Percentiles rank a stretch among this genome's conserved stretches.
Evolutionary conservation across 1,139 yeast species (phyloP).

Genomic region (Yamadazyma oceani): DNA sequence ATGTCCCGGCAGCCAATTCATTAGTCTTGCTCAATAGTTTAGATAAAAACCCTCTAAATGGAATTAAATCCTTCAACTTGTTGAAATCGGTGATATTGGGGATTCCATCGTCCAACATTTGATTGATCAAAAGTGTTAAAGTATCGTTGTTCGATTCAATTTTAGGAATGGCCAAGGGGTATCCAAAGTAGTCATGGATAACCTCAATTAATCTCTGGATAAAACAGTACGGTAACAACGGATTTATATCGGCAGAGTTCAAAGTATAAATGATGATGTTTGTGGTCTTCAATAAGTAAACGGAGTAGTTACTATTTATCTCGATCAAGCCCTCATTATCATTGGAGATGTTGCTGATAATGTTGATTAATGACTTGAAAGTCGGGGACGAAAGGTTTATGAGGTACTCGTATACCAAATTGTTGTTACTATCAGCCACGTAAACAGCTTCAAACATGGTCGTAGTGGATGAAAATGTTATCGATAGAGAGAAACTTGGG

Average conservation of each 20-base stretch:
- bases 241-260: constrained; percentile 26
- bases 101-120: constrained; percentile 74
- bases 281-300: constrained; percentile 24
- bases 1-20: constrained; percentile 24
- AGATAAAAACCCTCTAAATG: constrained; percentile 48
- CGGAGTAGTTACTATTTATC: constrained; percentile 29
- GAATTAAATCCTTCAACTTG: constrained; percentile 67
- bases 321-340: constrained; percentile 19
- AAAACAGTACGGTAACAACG: constrained; percentile 58
- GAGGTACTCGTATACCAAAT: constrained; percentile 59
- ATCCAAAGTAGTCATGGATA: constrained; percentile 58
- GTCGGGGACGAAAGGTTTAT: constrained; percentile 51
- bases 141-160: constrained; percentile 68
- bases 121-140: constrained; percentile 47
- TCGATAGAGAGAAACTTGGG: no score
- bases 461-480: background rate
- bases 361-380: constrained; percentile 40
- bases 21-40: constrained; percentile 37
- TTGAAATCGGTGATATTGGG: constrained; percentile 77
- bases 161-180: constrained; percentile 55
- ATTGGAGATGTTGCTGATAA: constrained; percentile 20
- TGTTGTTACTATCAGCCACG: constrained; percentile 56
- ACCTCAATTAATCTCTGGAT: constrained; percentile 50
- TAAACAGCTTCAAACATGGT: constrained; percentile 58
- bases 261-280: constrained; percentile 30